Base-by-base conservation (phyloP, 2,329 filamentous ascomycete genomes). In the Cadophora malorum region DNA sequence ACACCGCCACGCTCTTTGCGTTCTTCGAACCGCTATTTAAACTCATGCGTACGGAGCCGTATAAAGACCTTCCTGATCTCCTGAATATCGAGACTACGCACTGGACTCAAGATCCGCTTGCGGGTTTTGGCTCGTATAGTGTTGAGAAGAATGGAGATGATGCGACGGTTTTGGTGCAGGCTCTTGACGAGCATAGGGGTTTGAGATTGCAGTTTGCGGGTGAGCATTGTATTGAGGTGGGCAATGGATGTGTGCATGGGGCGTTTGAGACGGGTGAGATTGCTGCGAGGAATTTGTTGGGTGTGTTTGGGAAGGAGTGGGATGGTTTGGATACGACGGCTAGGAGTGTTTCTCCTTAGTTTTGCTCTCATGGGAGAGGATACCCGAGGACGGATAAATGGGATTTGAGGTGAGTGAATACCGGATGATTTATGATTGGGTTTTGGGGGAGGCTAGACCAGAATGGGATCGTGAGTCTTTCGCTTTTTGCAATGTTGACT, bases 1-100 rank as follows among this genome's bases (percentile, higher is more conserved):
- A 79, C 62, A 68, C 76, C n/a, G 72, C 74, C 28, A 77, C 74
- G 45, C 74, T 81, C 41, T 81, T 79, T 66, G 75, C 74, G 31
- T 82, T 82, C 74, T 82, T 82, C 71, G 80, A 82, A 70, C 80
- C 80, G 0, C 76, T 82, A 9, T 82, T 82, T 75, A 81, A 79
- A 70, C 75, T 81, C 21, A 76, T 81, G 63, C 80, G 80, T 25
- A 80, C 80, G 3, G 80, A 82, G 69, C 80, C 80, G 0, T 81
- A 81, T 74, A 81, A 80, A 67, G 79, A 80, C 50, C 76, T 82
- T 23, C 80, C 80, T 2, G 74, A 74, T 4, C 74, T 81, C 31
- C 64, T 80, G 60, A 77, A 77, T 72, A 75, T 82, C 67, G 80
- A 82, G 73, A 80, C 79, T 28, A 82, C 80, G 41, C 79, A 81